Conservation (phyloP, 306 rosid species). For the Leucaena leucocephala region DNA sequence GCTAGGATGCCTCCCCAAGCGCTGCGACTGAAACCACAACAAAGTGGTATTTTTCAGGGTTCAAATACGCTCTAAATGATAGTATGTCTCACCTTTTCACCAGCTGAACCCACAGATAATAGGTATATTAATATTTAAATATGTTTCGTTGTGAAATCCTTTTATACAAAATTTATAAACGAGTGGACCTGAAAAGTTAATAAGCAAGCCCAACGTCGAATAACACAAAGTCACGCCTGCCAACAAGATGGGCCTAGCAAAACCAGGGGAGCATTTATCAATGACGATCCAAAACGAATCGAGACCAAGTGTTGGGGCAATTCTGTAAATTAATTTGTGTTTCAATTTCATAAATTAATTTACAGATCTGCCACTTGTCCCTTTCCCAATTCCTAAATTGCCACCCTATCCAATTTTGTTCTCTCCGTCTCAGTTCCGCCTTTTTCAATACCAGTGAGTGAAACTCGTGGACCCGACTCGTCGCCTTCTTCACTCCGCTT, state of each 20-base stretch:
- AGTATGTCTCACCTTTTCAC: too few species aligned
- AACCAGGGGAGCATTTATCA: not conserved
- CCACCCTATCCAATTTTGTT: not conserved
- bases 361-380: slow-evolving; percentile 48
- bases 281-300: not conserved
- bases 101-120: too few species aligned
- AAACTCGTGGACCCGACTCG: slow-evolving; percentile 34
- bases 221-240: too few species aligned
- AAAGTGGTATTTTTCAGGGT: too few species aligned
- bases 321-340: not conserved
- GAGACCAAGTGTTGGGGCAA: not conserved
- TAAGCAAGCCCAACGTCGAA: not conserved
- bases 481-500: slow-evolving; percentile 26
- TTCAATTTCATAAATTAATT: slow-evolving; percentile 26
- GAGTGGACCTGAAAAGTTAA: not conserved
- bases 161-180: too few species aligned
- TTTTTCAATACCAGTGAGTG: not conserved
- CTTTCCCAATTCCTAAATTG: slow-evolving; percentile 7
- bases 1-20: too few species aligned
- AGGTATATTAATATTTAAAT: too few species aligned
- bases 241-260: too few species aligned
- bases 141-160: not conserved
- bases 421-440: not conserved
- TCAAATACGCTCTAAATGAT: too few species aligned
- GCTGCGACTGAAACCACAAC: too few species aligned